phyloP scores from a whole-genome alignment of 768 basidiomycete genomes.

The Agaricus bisporus region DNA sequence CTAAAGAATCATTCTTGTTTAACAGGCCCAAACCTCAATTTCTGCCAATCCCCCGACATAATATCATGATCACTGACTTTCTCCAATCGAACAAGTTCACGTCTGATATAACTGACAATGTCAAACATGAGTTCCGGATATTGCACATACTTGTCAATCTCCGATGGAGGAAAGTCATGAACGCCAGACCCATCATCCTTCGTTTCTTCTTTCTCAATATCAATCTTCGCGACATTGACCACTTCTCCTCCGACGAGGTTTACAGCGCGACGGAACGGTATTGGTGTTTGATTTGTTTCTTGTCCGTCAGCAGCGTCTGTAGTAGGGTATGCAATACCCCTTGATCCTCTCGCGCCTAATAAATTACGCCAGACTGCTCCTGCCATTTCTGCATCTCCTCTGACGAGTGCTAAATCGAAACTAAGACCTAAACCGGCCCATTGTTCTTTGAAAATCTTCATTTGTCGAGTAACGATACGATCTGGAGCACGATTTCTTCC shows the following conservation, averaged over 20 bases:
- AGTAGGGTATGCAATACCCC: constrained; percentile 49
- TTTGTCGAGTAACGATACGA: constrained; percentile 73
- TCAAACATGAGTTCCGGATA: constrained; percentile 73
- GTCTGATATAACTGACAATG: constrained; percentile 62
- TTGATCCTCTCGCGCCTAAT: constrained; percentile 77
- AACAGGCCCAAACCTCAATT: constrained; percentile 31
- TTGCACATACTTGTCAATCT: constrained; percentile 62
- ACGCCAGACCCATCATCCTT: constrained; percentile 68
- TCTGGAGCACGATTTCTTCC: constrained; percentile 53
- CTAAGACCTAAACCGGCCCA: constrained; percentile 79
- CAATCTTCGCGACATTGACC: constrained; percentile 52
- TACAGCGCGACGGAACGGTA: constrained; percentile 50
- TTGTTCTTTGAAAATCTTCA: constrained; percentile 91
- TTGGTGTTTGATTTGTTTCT: no score
- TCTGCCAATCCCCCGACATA: constrained; percentile 28
- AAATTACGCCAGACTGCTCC: constrained; percentile 89
- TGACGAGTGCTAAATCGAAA: constrained; percentile 72
- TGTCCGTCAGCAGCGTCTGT: constrained; percentile 10
- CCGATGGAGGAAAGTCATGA: constrained; percentile 55
- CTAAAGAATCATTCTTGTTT: not conserved
- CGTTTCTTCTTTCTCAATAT: constrained; percentile 51
- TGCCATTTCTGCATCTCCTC: constrained; percentile 78
- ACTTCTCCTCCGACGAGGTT: constrained; percentile 67
- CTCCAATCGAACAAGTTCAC: constrained; percentile 70
- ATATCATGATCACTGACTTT: constrained; percentile 37